Evolutionary conservation across 164 flowering plant species (phyloP), one percentile per base, ranked within the genome.

Genomic region (Magnolia changhungtana): DNA sequence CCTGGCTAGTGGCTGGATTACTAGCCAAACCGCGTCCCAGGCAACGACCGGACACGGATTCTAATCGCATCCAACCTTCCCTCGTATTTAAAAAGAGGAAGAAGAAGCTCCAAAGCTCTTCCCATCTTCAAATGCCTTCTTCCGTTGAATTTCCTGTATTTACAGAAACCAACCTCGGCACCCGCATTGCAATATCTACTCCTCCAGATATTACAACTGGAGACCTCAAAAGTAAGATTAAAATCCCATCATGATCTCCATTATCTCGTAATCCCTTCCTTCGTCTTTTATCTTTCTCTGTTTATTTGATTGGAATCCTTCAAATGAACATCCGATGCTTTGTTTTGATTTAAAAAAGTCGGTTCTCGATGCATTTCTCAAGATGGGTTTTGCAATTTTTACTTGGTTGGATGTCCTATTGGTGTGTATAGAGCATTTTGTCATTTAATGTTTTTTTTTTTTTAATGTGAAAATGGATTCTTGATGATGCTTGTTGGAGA

Each of bases 161-260:
- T 64, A 20, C 67, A 64, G 67, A 64, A n/a, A 64, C 67, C 67
- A 64, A 64, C 24, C 24, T 64, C n/a, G 67, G 67, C 67, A 64
- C 67, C 6, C 67, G 19, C 24, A n/a, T 64, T 64, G 67, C 23
- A 7, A 20, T 64, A 21, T 64, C 67, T 64, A n/a, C 10, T 8
- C 24, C 24, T 64, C 67, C 67, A n/a, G 67, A 64, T 21, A 64
- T 64, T 20, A 64, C 67, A 21, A n/a, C 67, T n/a, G 10, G 67
- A 2, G 67, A 64, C 24, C 67, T 64, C 67, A 64, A 64, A 64
- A 64, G 67, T 64, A 64, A 20, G 24, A 20, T 13, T 13, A 21
- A 64, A 64, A 64, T n/a, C 21, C 9, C 29, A 64, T 19, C 24
- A 19, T 21, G 29, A 64, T n/a, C 67, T 21, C 24, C 67, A 5